Percentiles rank a stretch among this genome's conserved stretches.
phyloP scores from a whole-genome alignment of 805 yeast genomes.

The Starmerella asiatica region DNA sequence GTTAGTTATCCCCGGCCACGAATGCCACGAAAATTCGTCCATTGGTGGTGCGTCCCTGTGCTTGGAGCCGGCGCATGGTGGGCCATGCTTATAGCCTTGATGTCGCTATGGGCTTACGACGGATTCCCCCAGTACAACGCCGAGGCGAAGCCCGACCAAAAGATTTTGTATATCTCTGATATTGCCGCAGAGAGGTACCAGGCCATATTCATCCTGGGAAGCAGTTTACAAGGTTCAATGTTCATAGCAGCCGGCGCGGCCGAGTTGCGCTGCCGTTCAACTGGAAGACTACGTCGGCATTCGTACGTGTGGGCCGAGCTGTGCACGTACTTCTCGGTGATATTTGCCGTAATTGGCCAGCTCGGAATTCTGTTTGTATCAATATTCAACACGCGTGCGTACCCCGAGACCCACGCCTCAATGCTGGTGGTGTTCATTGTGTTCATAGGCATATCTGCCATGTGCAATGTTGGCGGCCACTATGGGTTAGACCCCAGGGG shows the following conservation, averaged over 20 bases:
- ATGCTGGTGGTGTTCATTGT: slow-evolving; percentile 66
- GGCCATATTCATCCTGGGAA: slow-evolving; percentile 69
- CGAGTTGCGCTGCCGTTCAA: slow-evolving; percentile 49
- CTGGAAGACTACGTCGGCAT: slow-evolving; percentile 43
- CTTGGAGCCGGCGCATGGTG: slow-evolving; percentile 64
- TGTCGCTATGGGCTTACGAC: slow-evolving; percentile 64
- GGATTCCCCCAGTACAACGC: slow-evolving; percentile 62
- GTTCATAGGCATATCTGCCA: slow-evolving; percentile 42
- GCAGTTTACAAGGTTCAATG: slow-evolving; percentile 65
- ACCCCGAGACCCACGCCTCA: slow-evolving; percentile 39
- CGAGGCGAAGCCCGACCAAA: slow-evolving; percentile 31
- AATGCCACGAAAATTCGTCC: slow-evolving; percentile 20
- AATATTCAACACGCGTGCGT: slow-evolving; percentile 51
- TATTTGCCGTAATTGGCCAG: slow-evolving; percentile 45
- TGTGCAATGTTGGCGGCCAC: slow-evolving; percentile 36
- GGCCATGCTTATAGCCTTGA: slow-evolving; percentile 76
- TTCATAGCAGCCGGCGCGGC: slow-evolving; percentile 49
- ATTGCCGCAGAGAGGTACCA: slow-evolving; percentile 79
- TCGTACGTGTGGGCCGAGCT: slow-evolving; percentile 32
- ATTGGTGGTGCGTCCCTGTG: slow-evolving; percentile 44
- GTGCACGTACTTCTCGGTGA: slow-evolving; percentile 33
- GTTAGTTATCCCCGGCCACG: too few relatives aligned
- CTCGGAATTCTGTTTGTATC: slow-evolving; percentile 63
- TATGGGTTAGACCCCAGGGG: slow-evolving; percentile 33
- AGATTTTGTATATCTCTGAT: slow-evolving; percentile 61